Evolutionary conservation across 129 eudicot species (phyloP), one percentile per base, ranked within the genome.

Genomic region (Chrysanthemum makinoi): DNA sequence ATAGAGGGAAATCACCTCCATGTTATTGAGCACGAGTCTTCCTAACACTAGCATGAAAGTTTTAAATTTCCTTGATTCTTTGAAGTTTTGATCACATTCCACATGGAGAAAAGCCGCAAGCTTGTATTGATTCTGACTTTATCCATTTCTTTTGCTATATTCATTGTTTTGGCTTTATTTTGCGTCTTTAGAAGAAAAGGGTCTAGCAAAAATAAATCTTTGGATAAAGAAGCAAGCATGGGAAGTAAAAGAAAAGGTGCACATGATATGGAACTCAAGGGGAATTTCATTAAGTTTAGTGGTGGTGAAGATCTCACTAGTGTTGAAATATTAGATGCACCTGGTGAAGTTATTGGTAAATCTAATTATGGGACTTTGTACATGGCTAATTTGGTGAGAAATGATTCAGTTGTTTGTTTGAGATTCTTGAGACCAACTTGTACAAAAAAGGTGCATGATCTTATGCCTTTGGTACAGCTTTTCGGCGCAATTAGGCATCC

Each of bases 401-500:
- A 49, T 68, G 66, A 82, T 78, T 75, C 82, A 62, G 50, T 83
- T 62, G 77, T 84, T 77, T 72, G 93, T 81, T 82, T 95, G 54
- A 88, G 99, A 66, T 95, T 95, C 80, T 79, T 95, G 82, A 90
- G 97, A 81, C 99, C 99, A 63, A 80, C 96, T 74, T 95, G 91
- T 74, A 77, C 96, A 58, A 77, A 75, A 62, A 84, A 75, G 57
- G 60, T 84, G 62, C 80, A 83, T 19, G 89, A 88, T 46, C 83
- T 90, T 26, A 72, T 78, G 75, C 81, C 81, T 19, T 55, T 74
- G 68, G 69, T 95, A 2, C 84, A 85, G 69, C 13, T 82, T 28
- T 19, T 90, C 77, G 99, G 99, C 70, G 76, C 88, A 51, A 55
- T 88, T 24, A 83, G 86, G 77, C 96, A 95, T 51, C 87, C 89